Evolutionary conservation across 306 rosid genomes (phyloP).

Genomic region (Inga oerstediana): DNA sequence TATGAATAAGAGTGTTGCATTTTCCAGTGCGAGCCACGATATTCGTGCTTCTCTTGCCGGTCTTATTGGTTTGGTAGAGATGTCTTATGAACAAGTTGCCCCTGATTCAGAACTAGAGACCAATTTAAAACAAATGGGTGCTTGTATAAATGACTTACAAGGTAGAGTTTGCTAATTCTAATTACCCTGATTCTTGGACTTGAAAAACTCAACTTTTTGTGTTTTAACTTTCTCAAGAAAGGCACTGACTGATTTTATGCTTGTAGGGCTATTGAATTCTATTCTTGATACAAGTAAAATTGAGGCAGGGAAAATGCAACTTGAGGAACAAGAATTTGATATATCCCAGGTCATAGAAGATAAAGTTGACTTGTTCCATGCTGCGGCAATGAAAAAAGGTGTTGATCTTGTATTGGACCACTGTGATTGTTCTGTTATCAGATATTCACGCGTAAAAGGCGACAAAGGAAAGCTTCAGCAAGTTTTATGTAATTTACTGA

Average conservation of each 20-base stretch:
- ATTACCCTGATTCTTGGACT: not conserved
- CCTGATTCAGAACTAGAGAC: slow-evolving; percentile 46
- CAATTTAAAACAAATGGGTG: slow-evolving; percentile 60
- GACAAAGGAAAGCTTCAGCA: slow-evolving; percentile 83
- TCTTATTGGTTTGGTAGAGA: slow-evolving; percentile 62
- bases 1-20: slow-evolving; percentile 68
- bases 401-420: slow-evolving; percentile 77
- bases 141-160: slow-evolving; percentile 62
- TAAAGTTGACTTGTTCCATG: slow-evolving; percentile 69
- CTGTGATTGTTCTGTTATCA: slow-evolving; percentile 56
- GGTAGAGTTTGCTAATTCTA: slow-evolving; percentile 44
- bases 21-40: slow-evolving; percentile 74
- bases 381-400: slow-evolving; percentile 61
- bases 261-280: slow-evolving; percentile 68
- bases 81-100: slow-evolving; percentile 41
- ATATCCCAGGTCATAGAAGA: slow-evolving; percentile 63
- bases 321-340: slow-evolving; percentile 78
- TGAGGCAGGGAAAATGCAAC: slow-evolving; percentile 79
- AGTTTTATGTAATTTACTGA: slow-evolving; percentile 64
- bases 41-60: slow-evolving; percentile 71
- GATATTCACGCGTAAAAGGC: slow-evolving; percentile 57
- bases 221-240: not conserved
- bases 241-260: slow-evolving; percentile 6
- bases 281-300: slow-evolving; percentile 82
- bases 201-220: not conserved